These are phyloP conservation scores for Alnus rubra DNA, from an alignment of 306 rosid species.

Conservation along the genomic window DNA sequence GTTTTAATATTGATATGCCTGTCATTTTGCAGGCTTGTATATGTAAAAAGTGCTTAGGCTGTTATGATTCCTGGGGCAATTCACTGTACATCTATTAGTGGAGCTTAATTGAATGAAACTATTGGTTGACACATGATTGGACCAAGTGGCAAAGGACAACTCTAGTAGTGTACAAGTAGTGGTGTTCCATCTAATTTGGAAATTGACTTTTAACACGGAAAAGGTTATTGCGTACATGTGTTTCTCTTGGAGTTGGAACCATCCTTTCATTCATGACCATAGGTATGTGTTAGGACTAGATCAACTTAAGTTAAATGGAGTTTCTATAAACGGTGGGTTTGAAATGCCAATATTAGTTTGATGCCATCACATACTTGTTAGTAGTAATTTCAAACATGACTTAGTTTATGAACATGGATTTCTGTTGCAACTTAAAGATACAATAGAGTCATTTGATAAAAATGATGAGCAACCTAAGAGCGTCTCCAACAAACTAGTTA, in stretches of 20 bases:
- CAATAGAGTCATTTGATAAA: too few relatives aligned
- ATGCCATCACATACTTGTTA: background rate
- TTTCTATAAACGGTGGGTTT: too few relatives aligned
- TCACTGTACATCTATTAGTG: background rate
- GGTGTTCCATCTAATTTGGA: background rate
- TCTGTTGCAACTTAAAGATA: too few relatives aligned
- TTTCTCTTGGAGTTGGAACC: background rate
- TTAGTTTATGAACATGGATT: too few relatives aligned
- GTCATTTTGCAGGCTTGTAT: conserved; percentile 34
- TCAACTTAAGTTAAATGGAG: too few relatives aligned
- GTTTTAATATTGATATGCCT: conserved; percentile 4
- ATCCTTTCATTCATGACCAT: background rate
- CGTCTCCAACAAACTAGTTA: too few relatives aligned
- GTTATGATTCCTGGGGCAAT: background rate
- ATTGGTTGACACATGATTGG: background rate
- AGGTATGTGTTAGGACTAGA: too few relatives aligned
- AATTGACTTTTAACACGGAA: background rate
- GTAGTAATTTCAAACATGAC: too few relatives aligned
- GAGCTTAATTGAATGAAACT: background rate
- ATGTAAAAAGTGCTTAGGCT: conserved; percentile 2
- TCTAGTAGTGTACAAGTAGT: background rate
- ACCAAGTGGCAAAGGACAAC: background rate
- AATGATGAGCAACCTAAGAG: too few relatives aligned
- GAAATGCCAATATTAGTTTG: background rate
- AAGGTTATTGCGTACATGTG: background rate